Evolutionary conservation across 2,329 filamentous ascomycete species (phyloP), one percentile per base, ranked within the genome.

Genomic region (Paraphoma chrysanthemicola): DNA sequence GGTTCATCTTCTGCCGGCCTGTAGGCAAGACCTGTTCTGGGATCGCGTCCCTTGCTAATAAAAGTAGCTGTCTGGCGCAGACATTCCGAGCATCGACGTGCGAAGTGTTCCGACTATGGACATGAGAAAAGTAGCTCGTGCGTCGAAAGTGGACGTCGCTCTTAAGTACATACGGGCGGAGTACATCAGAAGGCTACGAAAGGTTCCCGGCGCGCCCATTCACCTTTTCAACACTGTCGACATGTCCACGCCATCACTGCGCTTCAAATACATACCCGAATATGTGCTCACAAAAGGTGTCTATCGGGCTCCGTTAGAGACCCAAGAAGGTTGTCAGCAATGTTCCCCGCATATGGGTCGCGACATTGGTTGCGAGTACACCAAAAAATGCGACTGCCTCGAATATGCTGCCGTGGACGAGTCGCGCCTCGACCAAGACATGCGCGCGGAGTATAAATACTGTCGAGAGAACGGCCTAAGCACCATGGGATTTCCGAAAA

Each of bases 251-350:
- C 83, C 83, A 0, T 87, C 90, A 0, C 76, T 85, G 0, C 78
- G 84, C 39, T 96, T 95, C 65, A 80, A 81, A 0, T 94, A 93
- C 72, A 88, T 93, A 51, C 80, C 88, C 6, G 75, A 82, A 1
- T 88, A 86, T 9, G 78, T 89, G 4, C 79, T 90, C 9, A 44
- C 47, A 6, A 65, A 82, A 1, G 89, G 86, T 17, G 88, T 94
- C 0, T 73, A 83, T 43, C 80, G 83, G 11, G 85, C 85, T 4
- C 85, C 85, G 57, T 78, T 80, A 46, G 88, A 83, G 29, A 90
- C 91, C 52, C 84, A 87, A 60, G 83, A 82, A 52, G 91, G 91
- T 2, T 96, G 92, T 70, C 53, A 58, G 4, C 77, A 84, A 45
- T 96, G 92, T 68, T 74, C 68, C 1, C 78, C 84, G 1, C 81